Conservation (phyloP, 2,329 filamentous ascomycete genomes). For the Ophiosphaerella korrae region DNA sequence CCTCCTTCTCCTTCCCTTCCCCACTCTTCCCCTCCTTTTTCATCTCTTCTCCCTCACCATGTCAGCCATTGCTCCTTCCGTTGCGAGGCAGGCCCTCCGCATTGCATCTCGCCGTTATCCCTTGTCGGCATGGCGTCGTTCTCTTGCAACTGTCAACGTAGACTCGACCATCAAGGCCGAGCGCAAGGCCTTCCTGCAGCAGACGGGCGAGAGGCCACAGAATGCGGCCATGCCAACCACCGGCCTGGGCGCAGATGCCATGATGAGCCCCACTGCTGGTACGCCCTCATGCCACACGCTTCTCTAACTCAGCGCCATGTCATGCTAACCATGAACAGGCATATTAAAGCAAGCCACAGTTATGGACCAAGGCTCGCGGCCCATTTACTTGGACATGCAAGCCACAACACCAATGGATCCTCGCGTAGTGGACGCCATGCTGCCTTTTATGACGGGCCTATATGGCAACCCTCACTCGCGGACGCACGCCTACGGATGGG, state of each 20-base stretch:
- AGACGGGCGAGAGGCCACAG: constrained; percentile 60
- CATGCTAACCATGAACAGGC: constrained; percentile 52
- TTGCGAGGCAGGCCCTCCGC: constrained; percentile 75
- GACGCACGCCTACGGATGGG: constrained; percentile 98
- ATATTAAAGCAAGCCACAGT: constrained; percentile 90
- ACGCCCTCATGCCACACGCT: constrained; percentile 19
- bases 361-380: constrained; percentile 89
- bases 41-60: constrained; percentile 39
- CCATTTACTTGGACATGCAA: constrained; percentile 98
- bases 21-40: constrained; percentile 11
- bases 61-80: constrained; percentile 63
- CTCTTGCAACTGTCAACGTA: constrained; percentile 73
- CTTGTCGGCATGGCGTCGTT: constrained; percentile 47
- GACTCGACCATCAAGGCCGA: constrained; percentile 86
- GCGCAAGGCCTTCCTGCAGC: constrained; percentile 74
- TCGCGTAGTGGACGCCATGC: constrained; percentile 93
- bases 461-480: constrained; percentile 98
- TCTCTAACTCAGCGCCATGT: constrained; percentile 4
- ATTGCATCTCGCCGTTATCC: constrained; percentile 59
- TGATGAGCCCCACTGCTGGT: constrained; percentile 81
- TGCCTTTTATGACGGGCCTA: constrained; percentile 89
- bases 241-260: constrained; percentile 64
- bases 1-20: constrained; percentile 9
- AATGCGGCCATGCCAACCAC: constrained; percentile 66
- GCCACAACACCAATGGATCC: constrained; percentile 95